Evolutionary conservation across 192 early-diverging fungal genomes (phyloP).

Genomic region (Funneliformis mosseae): DNA sequence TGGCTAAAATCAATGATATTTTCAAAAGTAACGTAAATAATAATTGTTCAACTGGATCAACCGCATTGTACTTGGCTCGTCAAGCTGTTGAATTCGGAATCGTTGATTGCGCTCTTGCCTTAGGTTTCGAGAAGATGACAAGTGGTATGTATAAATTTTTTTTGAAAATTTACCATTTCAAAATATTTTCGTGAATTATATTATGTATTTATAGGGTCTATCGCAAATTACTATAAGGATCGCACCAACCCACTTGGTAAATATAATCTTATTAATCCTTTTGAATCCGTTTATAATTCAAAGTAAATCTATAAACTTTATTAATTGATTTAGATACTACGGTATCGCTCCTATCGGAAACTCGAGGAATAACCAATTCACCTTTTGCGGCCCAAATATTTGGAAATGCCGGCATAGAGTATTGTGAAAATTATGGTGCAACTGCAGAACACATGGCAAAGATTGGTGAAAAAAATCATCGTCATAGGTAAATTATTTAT

Average conservation of each 20-base stretch:
- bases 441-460: slow-evolving; percentile 59
- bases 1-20: slow-evolving; percentile 33
- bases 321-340: slow-evolving; percentile 53
- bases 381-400: slow-evolving; percentile 73
- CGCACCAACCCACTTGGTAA: slow-evolving; percentile 64
- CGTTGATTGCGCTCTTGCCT: slow-evolving; percentile 70
- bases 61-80: slow-evolving; percentile 67
- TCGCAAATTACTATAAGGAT: slow-evolving; percentile 55
- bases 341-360: slow-evolving; percentile 54
- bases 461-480: slow-evolving; percentile 78
- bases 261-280: background rate
- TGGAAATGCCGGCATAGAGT: slow-evolving; percentile 72
- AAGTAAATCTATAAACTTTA: background rate
- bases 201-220: slow-evolving; percentile 44
- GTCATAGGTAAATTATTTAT: slow-evolving; percentile 47
- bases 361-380: slow-evolving; percentile 55
- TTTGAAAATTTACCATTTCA: background rate
- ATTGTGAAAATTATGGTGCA: slow-evolving; percentile 65
- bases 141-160: slow-evolving; percentile 27
- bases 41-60: slow-evolving; percentile 77
- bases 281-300: too few species aligned
- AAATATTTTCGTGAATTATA: too few species aligned
- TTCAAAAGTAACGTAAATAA: slow-evolving; percentile 72
- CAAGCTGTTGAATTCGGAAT: slow-evolving; percentile 60
- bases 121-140: slow-evolving; percentile 78